Percentiles rank a stretch among this genome's conserved stretches.
These are phyloP conservation scores for Phaffia tasmanica DNA, from an alignment of 768 basidiomycete genomes.

Conservation along the genomic window DNA sequence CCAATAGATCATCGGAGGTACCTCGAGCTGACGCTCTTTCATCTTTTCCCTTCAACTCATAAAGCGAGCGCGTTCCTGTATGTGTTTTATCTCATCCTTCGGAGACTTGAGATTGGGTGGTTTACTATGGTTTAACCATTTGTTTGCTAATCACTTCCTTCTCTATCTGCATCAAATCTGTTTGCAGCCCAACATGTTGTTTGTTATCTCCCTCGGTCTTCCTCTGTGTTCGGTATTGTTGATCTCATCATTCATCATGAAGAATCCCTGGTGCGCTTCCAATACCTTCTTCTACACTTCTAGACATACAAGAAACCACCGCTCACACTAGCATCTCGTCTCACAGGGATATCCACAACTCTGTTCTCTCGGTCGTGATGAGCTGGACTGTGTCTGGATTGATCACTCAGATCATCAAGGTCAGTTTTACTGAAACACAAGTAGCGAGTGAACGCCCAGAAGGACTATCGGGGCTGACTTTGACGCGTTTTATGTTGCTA, in stretches of 20 bases:
- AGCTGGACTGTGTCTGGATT: constrained; percentile 60
- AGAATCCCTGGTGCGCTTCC: constrained; percentile 68
- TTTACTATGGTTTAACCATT: not conserved
- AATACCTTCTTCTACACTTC: too few species aligned
- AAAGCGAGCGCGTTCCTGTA: not conserved
- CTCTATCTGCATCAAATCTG: constrained; percentile 9
- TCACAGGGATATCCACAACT: constrained; percentile 52
- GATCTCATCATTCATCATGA: constrained; percentile 59
- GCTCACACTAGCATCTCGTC: not conserved
- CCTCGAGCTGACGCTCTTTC: not conserved
- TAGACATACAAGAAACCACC: too few species aligned
- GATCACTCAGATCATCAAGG: constrained; percentile 72
- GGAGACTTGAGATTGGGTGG: not conserved
- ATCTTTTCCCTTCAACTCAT: not conserved
- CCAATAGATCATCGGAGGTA: not conserved
- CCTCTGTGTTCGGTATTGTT: constrained; percentile 60
- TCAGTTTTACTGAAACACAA: constrained; percentile 40
- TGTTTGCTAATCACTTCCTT: not conserved
- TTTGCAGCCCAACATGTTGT: constrained; percentile 27
- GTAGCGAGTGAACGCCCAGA: not conserved
- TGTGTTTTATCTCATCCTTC: not conserved
- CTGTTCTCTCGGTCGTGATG: constrained; percentile 20
- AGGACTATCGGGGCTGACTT: too few species aligned
- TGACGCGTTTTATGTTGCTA: constrained; percentile 9
- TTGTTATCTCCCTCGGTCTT: constrained; percentile 47